These are phyloP conservation scores for Gomphus bonarii DNA, from an alignment of 1,284 basidiomycete genomes.

Conservation along the genomic window DNA sequence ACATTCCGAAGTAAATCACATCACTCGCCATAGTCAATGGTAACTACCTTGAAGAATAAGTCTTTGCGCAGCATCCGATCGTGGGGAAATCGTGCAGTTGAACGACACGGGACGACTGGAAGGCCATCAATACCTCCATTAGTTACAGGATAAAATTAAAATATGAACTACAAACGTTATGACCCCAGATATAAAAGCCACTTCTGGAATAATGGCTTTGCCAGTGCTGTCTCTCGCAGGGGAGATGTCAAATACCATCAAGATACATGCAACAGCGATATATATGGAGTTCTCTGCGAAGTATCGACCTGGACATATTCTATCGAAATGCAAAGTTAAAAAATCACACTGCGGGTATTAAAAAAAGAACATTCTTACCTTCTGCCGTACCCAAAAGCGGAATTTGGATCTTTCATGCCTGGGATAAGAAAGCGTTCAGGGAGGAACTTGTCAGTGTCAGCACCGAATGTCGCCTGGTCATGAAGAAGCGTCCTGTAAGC, in stretches of 20 bases:
- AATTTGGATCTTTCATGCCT: neutral
- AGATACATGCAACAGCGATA: constrained; percentile 13
- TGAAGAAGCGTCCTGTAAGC: neutral
- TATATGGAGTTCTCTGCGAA: constrained; percentile 13
- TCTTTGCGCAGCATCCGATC: neutral
- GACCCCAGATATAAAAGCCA: neutral
- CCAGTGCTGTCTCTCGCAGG: constrained; percentile 18
- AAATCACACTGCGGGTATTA: neutral
- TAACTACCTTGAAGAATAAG: neutral
- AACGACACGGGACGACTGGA: neutral
- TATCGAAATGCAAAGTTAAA: neutral
- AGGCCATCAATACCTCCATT: neutral
- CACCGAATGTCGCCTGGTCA: constrained; percentile 1
- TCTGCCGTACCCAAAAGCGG: constrained; percentile 4
- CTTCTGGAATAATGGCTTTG: constrained; percentile 13
- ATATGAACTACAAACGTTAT: neutral
- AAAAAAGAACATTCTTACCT: neutral
- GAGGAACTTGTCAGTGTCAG: neutral
- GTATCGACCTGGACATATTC: constrained; percentile 16
- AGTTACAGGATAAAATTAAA: neutral
- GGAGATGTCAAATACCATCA: constrained; percentile 14
- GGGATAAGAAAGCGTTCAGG: neutral
- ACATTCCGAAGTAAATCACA: neutral
- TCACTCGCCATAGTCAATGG: too few relatives aligned
- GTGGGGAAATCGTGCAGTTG: neutral